A percentile compares a stretch with the other conserved stretches of the same genome.
Conservation (phyloP, 257 asterid genomes). For the Salvia rosmarinus region DNA sequence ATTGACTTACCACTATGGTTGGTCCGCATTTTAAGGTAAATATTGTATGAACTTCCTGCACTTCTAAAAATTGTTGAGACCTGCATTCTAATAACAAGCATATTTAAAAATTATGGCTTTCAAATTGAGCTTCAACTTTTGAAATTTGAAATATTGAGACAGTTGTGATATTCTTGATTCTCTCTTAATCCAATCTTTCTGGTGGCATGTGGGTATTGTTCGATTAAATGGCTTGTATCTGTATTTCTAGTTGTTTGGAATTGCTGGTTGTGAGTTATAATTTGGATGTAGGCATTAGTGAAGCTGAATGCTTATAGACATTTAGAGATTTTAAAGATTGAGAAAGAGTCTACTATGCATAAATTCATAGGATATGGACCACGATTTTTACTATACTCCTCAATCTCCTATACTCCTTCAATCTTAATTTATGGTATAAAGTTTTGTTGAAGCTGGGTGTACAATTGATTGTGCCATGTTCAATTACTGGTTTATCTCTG, state of each 20-base stretch:
- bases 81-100: slow-evolving; percentile 11
- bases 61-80: slow-evolving; percentile 16
- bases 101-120: slow-evolving; percentile 13
- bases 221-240: slow-evolving; percentile 2
- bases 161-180: slow-evolving; percentile 8
- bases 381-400: background rate
- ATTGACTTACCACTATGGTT: slow-evolving; percentile 93
- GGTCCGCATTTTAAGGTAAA: slow-evolving; percentile 85
- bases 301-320: background rate
- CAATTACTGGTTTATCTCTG: too few relatives aligned
- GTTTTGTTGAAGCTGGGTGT: too few relatives aligned
- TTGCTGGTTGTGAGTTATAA: background rate
- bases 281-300: slow-evolving; percentile 8
- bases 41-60: slow-evolving; percentile 22
- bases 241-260: slow-evolving; percentile 11
- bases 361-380: background rate
- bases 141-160: background rate
- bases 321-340: background rate
- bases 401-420: too few relatives aligned
- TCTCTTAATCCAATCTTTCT: slow-evolving; percentile 17
- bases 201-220: background rate
- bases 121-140: slow-evolving; percentile 3
- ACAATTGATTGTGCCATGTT: too few relatives aligned
- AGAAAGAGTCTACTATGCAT: background rate
- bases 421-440: too few relatives aligned